Evolutionary conservation across 306 rosid genomes (phyloP), one percentile per base, ranked within the genome.

Genomic region (Vachellia collinsii): DNA sequence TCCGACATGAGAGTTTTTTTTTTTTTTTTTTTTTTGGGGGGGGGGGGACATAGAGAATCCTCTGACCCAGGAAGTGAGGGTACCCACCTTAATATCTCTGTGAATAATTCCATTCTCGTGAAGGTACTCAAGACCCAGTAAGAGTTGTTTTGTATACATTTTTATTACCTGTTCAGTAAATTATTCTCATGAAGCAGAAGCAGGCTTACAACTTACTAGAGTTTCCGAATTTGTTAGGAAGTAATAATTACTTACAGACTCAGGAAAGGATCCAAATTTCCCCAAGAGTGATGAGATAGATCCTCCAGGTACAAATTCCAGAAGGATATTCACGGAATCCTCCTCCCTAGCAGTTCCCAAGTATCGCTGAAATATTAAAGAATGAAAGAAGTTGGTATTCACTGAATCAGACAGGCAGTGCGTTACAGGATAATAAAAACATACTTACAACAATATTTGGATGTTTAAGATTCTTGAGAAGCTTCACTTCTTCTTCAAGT

Each of bases 271-370:
- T 79, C 97, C 98, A 44, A 94, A 91, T 68, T 94, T 94, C 80
- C 98, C 98, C 83, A 94, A 66, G 29, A 94, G 89, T 9, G 97
- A 94, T 2, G 97, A 92, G 86, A 91, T 91, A 39, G 98, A 94
- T 85, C 98, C 98, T 8, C 97, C 97, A 3, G 98, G 93, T 68
- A 94, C 98, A 77, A 94, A 94, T 80, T 94, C 98, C 88, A 94
- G 86, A 68, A 94, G 84, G 77, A 94, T 94, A 86, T 94, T 94
- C 83, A 94, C 80, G 17, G 98, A 92, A 41, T 88, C 94, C 54
- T 85, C 87, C 89, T 92, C 98, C 77, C 98, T 88, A 56, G 94
- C 93, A 77, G 97, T 94, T 74, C 97, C 98, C 88, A 94, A 81
- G 78, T 92, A 94, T 86, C 97, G 90, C 97, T 92, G 70, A 41